phyloP scores from a whole-genome alignment of 805 yeast genomes.

The Komagataella mondaviorum region DNA sequence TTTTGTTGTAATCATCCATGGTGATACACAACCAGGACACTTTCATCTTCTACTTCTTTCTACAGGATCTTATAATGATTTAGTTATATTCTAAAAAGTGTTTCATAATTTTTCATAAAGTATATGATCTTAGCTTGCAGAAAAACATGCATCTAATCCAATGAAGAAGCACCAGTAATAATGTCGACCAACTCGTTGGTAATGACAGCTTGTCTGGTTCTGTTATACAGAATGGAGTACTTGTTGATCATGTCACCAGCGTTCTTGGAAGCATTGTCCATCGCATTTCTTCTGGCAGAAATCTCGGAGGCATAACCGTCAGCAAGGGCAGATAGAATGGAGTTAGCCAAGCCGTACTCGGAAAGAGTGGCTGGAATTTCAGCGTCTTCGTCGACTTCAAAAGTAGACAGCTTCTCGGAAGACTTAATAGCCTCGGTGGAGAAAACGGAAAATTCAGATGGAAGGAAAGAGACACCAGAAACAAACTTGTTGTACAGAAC shows the following conservation, averaged over 20 bases:
- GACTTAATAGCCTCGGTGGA: slow-evolving; percentile 59
- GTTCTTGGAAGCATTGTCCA: slow-evolving; percentile 99
- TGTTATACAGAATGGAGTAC: slow-evolving; percentile 96
- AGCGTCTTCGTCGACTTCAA: slow-evolving; percentile 63
- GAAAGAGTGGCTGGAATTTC: slow-evolving; percentile 55
- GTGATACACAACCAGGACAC: neutral
- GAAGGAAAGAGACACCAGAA: slow-evolving; percentile 84
- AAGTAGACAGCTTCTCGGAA: slow-evolving; percentile 77
- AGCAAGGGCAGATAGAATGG: slow-evolving; percentile 82
- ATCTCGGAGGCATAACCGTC: slow-evolving; percentile 98
- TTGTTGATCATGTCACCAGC: slow-evolving; percentile 98
- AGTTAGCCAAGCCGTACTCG: slow-evolving; percentile 84
- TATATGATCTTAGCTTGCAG: neutral
- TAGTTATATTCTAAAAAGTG: neutral
- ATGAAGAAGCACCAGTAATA: slow-evolving; percentile 98
- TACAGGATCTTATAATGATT: slow-evolving; percentile 2
- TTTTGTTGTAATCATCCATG: too few species aligned
- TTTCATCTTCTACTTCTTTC: slow-evolving; percentile 2
- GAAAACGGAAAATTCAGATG: slow-evolving; percentile 54
- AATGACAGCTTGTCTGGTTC: slow-evolving; percentile 98
- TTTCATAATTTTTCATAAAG: neutral
- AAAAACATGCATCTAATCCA: slow-evolving; percentile 41
- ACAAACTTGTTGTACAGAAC: slow-evolving; percentile 80
- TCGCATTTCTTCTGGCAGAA: slow-evolving; percentile 98
- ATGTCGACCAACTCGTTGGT: slow-evolving; percentile 99